phyloP scores from a whole-genome alignment of 2,329 filamentous ascomycete genomes.

The Penicillium sp. region DNA sequence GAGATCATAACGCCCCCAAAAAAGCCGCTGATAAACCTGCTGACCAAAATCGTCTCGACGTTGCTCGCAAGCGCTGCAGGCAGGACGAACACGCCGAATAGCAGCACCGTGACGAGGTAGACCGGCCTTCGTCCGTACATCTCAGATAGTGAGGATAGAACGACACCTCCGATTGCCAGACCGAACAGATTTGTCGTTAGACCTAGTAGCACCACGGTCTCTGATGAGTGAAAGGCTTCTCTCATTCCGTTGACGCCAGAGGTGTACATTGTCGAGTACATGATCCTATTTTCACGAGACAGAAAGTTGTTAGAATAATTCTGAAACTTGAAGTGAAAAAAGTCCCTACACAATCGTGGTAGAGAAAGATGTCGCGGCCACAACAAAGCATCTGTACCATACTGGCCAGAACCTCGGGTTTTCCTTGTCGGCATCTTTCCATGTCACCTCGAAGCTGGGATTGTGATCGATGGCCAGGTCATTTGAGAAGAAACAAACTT shows the following conservation, averaged over 20 bases:
- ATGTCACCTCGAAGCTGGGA: conserved; percentile 18
- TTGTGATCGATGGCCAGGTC: not conserved
- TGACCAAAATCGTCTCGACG: conserved; percentile 16
- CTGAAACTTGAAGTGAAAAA: not conserved
- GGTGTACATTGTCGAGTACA: conserved; percentile 73
- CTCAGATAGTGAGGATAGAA: conserved; percentile 63
- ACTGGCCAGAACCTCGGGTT: conserved; percentile 20
- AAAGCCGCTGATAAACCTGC: conserved; percentile 36
- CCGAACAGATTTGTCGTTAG: conserved; percentile 74
- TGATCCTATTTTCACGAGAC: conserved; percentile 40
- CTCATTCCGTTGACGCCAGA: conserved; percentile 67
- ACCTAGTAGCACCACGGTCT: conserved; percentile 64
- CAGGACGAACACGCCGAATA: conserved; percentile 66
- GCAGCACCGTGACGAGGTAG: conserved; percentile 62
- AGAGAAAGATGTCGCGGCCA: conserved; percentile 21
- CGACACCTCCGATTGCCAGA: conserved; percentile 64
- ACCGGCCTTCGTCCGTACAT: conserved; percentile 44
- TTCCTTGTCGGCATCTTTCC: conserved; percentile 13
- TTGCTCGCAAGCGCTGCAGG: conserved; percentile 62
- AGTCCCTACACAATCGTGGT: conserved; percentile 19
- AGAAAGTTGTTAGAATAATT: not conserved
- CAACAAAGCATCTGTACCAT: conserved; percentile 24
- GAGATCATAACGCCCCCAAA: conserved; percentile 73
- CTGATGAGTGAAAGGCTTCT: conserved; percentile 58
- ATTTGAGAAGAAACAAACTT: not conserved